Base-by-base conservation (phyloP, 2,329 filamentous ascomycete species). In the Dactylellina drechsleri region DNA sequence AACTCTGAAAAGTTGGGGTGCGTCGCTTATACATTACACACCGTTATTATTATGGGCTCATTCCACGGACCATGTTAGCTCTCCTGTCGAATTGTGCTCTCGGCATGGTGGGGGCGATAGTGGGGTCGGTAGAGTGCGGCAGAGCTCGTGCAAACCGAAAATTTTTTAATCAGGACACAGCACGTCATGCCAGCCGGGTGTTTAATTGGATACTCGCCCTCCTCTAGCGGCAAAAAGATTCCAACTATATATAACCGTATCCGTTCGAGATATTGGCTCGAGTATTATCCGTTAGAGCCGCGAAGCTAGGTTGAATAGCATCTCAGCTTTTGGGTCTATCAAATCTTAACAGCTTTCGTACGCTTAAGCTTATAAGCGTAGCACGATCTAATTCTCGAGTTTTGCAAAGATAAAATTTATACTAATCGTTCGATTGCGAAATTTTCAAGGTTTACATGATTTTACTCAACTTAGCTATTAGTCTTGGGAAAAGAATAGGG, bases 121-220 rank as follows among this genome's bases (percentile, higher is more conserved):
- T 26, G 13, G 66, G 66, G 66, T 64, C 60, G 41, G 47, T 18
- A 57, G 18, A 62, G 62, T 66, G 70, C 62, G 62, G 70, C 57
- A 74, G 70, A 74, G 70, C 70, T 74, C 70, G 10, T 36, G 5
- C 31, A 36, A 36, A 41, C 54, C 50, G 16, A 43, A 36, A 36
- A 36, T 36, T 26, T 15, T 47, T 47, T 15, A 15, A 47, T 12
- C 16, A 1, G 36, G 36, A 73, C 43, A 43, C 56, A 74, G 70
- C 70, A 74, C 70, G 70, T 67, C 70, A 74, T 74, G 57, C 16
- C 49, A 18, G 1, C 18, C 4, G 13, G 50, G 41, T 10, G 57
- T 47, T 49, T 62, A 52, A 74, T 74, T 74, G 70, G 70, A 65
- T 28, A 57, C 45, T 23, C 7, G 23, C 18, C 12, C 49, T 47